Conservation (phyloP, 305 asterid genomes). For the Fraxinus floribunda region DNA sequence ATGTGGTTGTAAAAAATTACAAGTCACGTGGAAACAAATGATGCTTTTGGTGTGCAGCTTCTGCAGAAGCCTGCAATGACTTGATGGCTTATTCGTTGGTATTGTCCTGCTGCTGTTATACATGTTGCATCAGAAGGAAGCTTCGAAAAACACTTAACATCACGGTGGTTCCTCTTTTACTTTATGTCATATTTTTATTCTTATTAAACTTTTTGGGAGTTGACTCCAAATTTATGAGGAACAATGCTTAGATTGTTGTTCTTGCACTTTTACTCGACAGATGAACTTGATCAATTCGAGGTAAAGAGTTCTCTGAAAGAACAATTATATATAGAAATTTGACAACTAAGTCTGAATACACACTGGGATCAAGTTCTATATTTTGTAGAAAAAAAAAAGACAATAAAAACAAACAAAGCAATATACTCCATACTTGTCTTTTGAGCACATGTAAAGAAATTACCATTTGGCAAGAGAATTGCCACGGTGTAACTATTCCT, state of each 20-base stretch:
- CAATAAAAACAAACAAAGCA: background rate
- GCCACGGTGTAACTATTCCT: background rate
- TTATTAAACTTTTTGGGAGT: background rate
- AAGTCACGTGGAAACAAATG: slow-evolving; percentile 16
- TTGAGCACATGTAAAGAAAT: background rate
- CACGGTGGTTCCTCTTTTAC: slow-evolving; percentile 35
- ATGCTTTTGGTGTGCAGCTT: slow-evolving; percentile 51
- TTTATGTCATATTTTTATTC: background rate
- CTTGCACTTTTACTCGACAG: background rate
- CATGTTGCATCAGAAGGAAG: slow-evolving; percentile 78
- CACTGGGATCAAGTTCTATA: background rate
- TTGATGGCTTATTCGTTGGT: slow-evolving; percentile 78
- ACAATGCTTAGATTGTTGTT: background rate
- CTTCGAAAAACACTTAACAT: slow-evolving; percentile 65
- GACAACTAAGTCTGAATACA: background rate
- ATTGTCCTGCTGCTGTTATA: slow-evolving; percentile 85
- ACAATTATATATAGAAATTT: background rate
- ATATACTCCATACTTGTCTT: background rate
- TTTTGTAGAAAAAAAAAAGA: background rate
- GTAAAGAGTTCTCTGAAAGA: background rate
- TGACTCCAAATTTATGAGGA: background rate
- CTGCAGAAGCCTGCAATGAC: slow-evolving; percentile 77
- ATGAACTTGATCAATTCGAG: background rate
- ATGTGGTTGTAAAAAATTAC: background rate
- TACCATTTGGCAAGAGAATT: background rate